A percentile compares a stretch with the other conserved stretches of the same genome.
phyloP scores from a whole-genome alignment of 768 basidiomycete species.

The Boletus sp. region DNA sequence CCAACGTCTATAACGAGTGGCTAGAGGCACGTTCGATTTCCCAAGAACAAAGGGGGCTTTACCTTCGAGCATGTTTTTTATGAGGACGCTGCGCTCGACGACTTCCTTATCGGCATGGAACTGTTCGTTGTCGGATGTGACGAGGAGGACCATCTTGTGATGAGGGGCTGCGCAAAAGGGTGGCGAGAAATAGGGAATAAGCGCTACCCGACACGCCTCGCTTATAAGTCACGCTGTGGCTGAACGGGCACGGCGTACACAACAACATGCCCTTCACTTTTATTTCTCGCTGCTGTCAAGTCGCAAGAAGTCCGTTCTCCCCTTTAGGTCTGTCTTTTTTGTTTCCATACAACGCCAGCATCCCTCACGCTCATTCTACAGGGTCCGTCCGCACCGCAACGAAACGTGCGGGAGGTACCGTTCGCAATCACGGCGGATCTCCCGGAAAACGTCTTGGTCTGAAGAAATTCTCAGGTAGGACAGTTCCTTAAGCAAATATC shows the following conservation, averaged over 20 bases:
- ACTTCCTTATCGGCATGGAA: conserved; percentile 94
- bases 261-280: conserved; percentile 27
- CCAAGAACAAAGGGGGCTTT: conserved; percentile 4
- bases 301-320: conserved; percentile 50
- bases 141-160: conserved; percentile 73
- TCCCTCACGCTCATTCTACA: conserved; percentile 17
- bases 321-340: conserved; percentile 28
- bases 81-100: conserved; percentile 91
- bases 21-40: neutral
- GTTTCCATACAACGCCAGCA: neutral
- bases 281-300: conserved; percentile 43
- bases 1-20: conserved; percentile 68
- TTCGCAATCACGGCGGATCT: conserved; percentile 90
- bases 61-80: conserved; percentile 99
- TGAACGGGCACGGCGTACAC: neutral
- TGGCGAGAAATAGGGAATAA: neutral
- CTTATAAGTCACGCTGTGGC: conserved; percentile 17
- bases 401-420: conserved; percentile 93
- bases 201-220: neutral
- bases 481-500: neutral
- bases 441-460: conserved; percentile 92
- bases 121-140: conserved; percentile 93
- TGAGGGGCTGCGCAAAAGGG: conserved; percentile 11
- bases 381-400: conserved; percentile 89
- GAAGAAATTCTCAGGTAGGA: conserved; percentile 91